A percentile compares a stretch with the other conserved stretches of the same genome.
phyloP scores from a whole-genome alignment of 192 early-diverging fungal species.

The Backusella morwellensis region DNA sequence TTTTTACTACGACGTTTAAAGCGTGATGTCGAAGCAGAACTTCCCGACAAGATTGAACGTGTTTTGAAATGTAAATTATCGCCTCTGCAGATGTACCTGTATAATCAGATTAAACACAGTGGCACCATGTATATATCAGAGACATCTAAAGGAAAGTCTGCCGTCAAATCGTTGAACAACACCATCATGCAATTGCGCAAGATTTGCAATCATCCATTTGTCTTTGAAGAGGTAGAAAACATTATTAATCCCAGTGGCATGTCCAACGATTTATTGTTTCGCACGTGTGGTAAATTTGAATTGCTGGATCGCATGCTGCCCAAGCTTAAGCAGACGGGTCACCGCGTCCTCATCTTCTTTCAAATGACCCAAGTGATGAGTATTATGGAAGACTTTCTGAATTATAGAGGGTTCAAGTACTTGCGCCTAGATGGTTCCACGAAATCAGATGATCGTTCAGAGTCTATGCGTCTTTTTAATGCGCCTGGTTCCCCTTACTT shows the following conservation, averaged over 20 bases:
- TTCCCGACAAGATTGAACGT: slow-evolving; percentile 96
- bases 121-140: slow-evolving; percentile 68
- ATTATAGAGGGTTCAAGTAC: slow-evolving; percentile 66
- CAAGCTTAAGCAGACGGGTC: slow-evolving; percentile 78
- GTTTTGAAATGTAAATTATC: slow-evolving; percentile 93
- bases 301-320: slow-evolving; percentile 91
- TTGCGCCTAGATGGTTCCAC: slow-evolving; percentile 92
- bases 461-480: slow-evolving; percentile 83
- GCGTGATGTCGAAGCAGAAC: slow-evolving; percentile 97
- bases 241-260: slow-evolving; percentile 69
- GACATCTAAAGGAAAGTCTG: slow-evolving; percentile 61
- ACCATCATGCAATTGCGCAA: slow-evolving; percentile 98
- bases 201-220: slow-evolving; percentile 98
- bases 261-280: slow-evolving; percentile 77
- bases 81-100: slow-evolving; percentile 80
- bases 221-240: slow-evolving; percentile 90
- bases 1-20: slow-evolving; percentile 96
- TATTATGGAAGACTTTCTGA: slow-evolving; percentile 95
- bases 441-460: slow-evolving; percentile 84
- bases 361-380: slow-evolving; percentile 93
- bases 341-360: slow-evolving; percentile 81
- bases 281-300: slow-evolving; percentile 95
- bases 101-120: slow-evolving; percentile 83
- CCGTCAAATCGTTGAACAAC: slow-evolving; percentile 87
- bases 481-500: slow-evolving; percentile 73